A percentile compares a stretch with the other conserved stretches of the same genome.
phyloP scores from a whole-genome alignment of 441 rosid genomes.

The Biscutella auriculata region DNA sequence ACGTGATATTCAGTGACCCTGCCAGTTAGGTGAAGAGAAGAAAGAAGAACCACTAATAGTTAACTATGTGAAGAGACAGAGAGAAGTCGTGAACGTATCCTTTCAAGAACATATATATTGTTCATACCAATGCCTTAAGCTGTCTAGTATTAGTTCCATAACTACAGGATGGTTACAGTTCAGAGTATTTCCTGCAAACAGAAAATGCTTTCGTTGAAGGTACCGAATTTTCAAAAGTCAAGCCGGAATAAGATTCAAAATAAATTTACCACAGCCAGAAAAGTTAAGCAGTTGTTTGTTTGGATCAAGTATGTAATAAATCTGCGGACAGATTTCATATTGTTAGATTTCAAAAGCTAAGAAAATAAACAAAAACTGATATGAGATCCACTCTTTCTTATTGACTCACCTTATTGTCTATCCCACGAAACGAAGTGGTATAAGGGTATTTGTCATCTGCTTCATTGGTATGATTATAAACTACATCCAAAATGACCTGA shows the following conservation, averaged over 20 bases:
- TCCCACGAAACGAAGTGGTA: constrained; percentile 88
- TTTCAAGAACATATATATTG: not conserved
- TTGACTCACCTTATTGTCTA: constrained; percentile 67
- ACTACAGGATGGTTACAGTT: constrained; percentile 94
- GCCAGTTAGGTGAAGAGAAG: constrained; percentile 5
- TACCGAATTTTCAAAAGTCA: not conserved
- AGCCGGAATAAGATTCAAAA: constrained; percentile 5
- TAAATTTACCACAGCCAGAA: constrained; percentile 79
- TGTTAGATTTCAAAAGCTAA: not conserved
- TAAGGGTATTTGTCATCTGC: constrained; percentile 75
- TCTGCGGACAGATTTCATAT: constrained; percentile 35
- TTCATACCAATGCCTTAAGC: constrained; percentile 86
- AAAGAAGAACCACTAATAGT: not conserved
- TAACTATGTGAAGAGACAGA: not conserved
- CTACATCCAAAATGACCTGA: constrained; percentile 94
- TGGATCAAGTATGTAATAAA: constrained; percentile 76
- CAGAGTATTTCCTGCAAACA: constrained; percentile 69
- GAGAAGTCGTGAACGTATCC: not conserved
- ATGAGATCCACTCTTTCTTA: not conserved
- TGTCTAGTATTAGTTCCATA: constrained; percentile 80
- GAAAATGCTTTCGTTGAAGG: constrained; percentile 9
- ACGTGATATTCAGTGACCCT: constrained; percentile 83
- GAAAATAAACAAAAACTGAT: not conserved
- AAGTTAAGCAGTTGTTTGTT: constrained; percentile 58
- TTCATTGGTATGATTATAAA: constrained; percentile 92